Percentiles rank a stretch among this genome's conserved stretches.
These are phyloP conservation scores for Moniliophthora roreri DNA, from an alignment of 1,284 basidiomycete genomes.

Conservation along the genomic window DNA sequence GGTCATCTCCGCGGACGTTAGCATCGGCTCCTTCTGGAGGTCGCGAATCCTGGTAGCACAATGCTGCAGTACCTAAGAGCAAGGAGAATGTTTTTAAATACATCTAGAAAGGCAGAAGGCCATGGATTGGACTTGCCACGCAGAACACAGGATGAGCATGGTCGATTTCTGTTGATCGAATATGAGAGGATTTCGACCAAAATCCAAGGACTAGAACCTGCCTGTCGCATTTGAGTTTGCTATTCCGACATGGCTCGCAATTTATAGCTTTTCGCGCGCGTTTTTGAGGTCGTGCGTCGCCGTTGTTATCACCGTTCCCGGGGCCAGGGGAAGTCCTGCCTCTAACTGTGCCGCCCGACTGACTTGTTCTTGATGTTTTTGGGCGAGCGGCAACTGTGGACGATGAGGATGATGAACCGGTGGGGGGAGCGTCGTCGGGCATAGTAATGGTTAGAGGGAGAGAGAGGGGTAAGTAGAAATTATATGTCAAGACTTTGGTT, in stretches of 20 bases:
- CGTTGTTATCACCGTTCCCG: conserved; percentile 33
- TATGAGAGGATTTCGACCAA: conserved; percentile 11
- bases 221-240: conserved; percentile 85
- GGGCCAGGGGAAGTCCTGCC: conserved; percentile 47
- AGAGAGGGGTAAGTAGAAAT: conserved; percentile 11
- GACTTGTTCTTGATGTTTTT: conserved; percentile 34
- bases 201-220: conserved; percentile 26
- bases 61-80: conserved; percentile 64
- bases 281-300: conserved; percentile 63
- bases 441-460: conserved; percentile 28
- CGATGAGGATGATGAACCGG: conserved; percentile 14
- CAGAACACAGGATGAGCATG: conserved; percentile 80
- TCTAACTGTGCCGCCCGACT: conserved; percentile 42
- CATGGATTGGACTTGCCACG: conserved; percentile 46
- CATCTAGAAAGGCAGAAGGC: conserved; percentile 11
- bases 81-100: conserved; percentile 5
- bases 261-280: conserved; percentile 81
- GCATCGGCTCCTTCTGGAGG: conserved; percentile 49
- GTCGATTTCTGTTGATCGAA: conserved; percentile 58
- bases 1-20: conserved; percentile 54
- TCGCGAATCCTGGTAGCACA: conserved; percentile 73
- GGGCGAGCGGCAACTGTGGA: conserved; percentile 40
- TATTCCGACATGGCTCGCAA: conserved; percentile 80
- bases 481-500: conserved; percentile 4
- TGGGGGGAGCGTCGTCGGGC: conserved; percentile 44